Evolutionary conservation across 2,329 filamentous ascomycete species (phyloP).

Genomic region (Monilinia vaccinii-corymbosi): DNA sequence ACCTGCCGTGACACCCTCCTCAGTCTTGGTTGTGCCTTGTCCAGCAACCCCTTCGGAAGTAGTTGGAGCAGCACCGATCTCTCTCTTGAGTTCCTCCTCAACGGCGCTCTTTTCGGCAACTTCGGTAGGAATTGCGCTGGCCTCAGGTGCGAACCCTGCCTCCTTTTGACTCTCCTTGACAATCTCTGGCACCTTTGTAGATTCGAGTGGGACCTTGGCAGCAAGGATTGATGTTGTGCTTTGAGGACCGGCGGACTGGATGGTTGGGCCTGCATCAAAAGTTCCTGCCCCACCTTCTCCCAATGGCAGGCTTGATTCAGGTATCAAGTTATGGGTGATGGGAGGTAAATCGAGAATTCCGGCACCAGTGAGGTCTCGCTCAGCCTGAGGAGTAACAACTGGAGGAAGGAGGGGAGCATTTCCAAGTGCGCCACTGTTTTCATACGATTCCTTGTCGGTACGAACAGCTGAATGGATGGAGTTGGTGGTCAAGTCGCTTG

Average conservation of each 20-base stretch:
- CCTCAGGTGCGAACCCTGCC: slow-evolving; percentile 56
- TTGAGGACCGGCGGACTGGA: slow-evolving; percentile 40
- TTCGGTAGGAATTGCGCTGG: slow-evolving; percentile 54
- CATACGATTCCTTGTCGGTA: slow-evolving; percentile 78
- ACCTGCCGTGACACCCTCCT: slow-evolving; percentile 35
- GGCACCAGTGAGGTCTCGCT: slow-evolving; percentile 26
- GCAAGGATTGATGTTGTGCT: slow-evolving; percentile 35
- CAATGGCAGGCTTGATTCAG: slow-evolving; percentile 74
- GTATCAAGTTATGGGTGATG: slow-evolving; percentile 58
- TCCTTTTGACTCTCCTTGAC: slow-evolving; percentile 66
- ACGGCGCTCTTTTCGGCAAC: slow-evolving; percentile 63
- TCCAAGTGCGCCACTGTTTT: slow-evolving; percentile 59
- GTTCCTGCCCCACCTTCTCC: slow-evolving; percentile 34
- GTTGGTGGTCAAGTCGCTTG: slow-evolving; percentile 53
- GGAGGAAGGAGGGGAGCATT: slow-evolving; percentile 26
- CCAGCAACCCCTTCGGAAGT: slow-evolving; percentile 48
- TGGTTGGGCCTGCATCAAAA: slow-evolving; percentile 45
- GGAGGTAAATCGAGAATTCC: slow-evolving; percentile 43
- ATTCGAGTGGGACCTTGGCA: slow-evolving; percentile 35
- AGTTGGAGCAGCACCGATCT: slow-evolving; percentile 51
- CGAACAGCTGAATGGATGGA: slow-evolving; percentile 63
- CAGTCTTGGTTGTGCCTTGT: slow-evolving; percentile 44
- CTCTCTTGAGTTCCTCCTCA: slow-evolving; percentile 60
- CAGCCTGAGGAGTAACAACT: slow-evolving; percentile 35
- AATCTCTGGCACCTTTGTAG: slow-evolving; percentile 45